Evolutionary conservation across 495 filamentous ascomycete species (phyloP).

Genomic region (Geoglossum glabrum): DNA sequence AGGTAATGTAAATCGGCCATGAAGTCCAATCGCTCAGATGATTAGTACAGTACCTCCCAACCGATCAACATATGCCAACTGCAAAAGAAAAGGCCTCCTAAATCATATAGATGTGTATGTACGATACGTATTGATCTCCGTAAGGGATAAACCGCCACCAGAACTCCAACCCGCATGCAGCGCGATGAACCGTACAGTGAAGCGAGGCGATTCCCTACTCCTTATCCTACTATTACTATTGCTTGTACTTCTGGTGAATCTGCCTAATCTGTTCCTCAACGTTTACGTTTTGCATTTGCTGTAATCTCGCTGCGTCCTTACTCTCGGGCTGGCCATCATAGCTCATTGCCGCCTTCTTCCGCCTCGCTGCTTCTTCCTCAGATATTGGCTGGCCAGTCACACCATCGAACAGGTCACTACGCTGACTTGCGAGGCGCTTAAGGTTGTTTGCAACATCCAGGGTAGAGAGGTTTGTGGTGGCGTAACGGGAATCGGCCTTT

Average conservation of each 20-base stretch:
- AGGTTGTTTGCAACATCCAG: slow-evolving; percentile 81
- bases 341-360: slow-evolving; percentile 48
- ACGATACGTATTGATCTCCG: not conserved
- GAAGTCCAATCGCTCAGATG: not conserved
- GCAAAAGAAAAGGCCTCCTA: not conserved
- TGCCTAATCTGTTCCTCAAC: slow-evolving; percentile 52
- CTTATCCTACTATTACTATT: not conserved
- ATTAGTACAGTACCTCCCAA: not conserved
- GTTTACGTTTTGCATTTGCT: slow-evolving; percentile 40
- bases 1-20: not conserved
- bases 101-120: no score
- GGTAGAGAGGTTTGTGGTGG: slow-evolving; percentile 74
- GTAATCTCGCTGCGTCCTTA: slow-evolving; percentile 31
- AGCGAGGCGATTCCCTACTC: not conserved
- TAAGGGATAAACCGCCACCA: not conserved
- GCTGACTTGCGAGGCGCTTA: slow-evolving; percentile 86
- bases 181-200: not conserved
- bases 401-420: slow-evolving; percentile 77
- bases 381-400: slow-evolving; percentile 42
- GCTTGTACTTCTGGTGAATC: slow-evolving; percentile 40
- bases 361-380: slow-evolving; percentile 54
- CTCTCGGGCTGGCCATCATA: slow-evolving; percentile 46
- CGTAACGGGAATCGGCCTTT: slow-evolving; percentile 63
- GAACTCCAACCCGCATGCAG: not conserved
- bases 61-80: not conserved